A percentile compares a stretch with the other conserved stretches of the same genome.
Evolutionary conservation across 2,329 filamentous ascomycete genomes (phyloP).

Genomic region (Phoma herbarum): DNA sequence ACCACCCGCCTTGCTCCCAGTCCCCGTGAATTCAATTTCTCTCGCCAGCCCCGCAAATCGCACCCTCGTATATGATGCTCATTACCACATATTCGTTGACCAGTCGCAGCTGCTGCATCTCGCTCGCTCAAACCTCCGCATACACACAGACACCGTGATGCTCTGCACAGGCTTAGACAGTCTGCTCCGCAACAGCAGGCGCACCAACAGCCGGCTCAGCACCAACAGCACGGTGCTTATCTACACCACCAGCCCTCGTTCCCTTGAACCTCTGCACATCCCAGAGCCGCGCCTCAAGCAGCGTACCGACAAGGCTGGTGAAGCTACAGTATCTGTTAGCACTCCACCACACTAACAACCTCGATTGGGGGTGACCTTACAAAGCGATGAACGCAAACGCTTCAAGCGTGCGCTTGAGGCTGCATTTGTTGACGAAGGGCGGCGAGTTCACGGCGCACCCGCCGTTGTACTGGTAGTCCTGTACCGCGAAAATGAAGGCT

Average conservation of each 20-base stretch:
- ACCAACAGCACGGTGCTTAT: constrained; percentile 13
- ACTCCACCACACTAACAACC: too few relatives aligned
- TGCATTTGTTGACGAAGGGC: constrained; percentile 22
- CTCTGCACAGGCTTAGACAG: too few relatives aligned
- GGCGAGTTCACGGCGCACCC: constrained; percentile 24
- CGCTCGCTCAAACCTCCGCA: too few relatives aligned
- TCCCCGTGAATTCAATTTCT: too few relatives aligned
- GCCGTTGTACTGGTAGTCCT: constrained; percentile 31
- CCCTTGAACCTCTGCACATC: constrained; percentile 27
- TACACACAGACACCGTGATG: too few relatives aligned
- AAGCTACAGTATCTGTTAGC: too few relatives aligned
- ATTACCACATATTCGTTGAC: too few relatives aligned
- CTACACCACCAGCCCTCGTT: background rate
- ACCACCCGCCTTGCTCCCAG: too few relatives aligned
- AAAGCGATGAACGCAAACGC: constrained; percentile 38
- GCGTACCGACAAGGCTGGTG: constrained; percentile 29
- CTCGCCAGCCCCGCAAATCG: too few relatives aligned
- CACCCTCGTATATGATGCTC: too few relatives aligned
- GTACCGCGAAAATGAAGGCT: constrained; percentile 35
- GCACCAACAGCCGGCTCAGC: background rate
- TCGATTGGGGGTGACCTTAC: too few relatives aligned
- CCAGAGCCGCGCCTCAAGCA: constrained; percentile 31
- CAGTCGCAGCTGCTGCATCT: too few relatives aligned
- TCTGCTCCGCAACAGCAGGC: background rate
- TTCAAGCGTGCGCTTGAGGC: constrained; percentile 32